Base-by-base conservation (phyloP, 257 asterid genomes). In the Buddleja alternifolia region DNA sequence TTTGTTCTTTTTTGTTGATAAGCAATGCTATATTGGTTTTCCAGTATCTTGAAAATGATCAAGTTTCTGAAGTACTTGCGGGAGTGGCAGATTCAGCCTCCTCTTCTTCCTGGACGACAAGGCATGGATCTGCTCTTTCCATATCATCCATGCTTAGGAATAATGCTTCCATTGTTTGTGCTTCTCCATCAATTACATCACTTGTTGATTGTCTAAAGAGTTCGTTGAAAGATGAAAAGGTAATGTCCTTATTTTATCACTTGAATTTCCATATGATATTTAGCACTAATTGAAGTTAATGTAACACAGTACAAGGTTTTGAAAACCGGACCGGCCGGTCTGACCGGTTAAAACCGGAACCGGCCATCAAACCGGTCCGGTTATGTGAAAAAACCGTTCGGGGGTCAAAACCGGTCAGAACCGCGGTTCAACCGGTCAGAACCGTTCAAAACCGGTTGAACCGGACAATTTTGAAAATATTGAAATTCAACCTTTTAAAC, bases 191-290 rank as follows among this genome's bases (percentile, higher is more conserved):
- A 54, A 75, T 79, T 71, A 32, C 84, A 47, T 52, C 52, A 67
- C 77, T 89, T 15, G 65, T 86, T 52, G 82, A 83, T 66, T 74
- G 88, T 66, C 96, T 94, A 81, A 89, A 83, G 77, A 79, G 68
- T 47, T 72, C 80, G 40, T 75, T 87, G 84, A 89, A 84, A 78
- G 99, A 94, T 79, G 99, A 94, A 68, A 94, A 94, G 97, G 99
- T 94, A 78, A 41, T n/a, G 67, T 15, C 67, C 40, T 50, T 48
- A 4, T 42, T 53, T 44, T 20, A 9, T 56, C 25, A 47, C 71
- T 46, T 55, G 67, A 25, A 54, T 23, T 39, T 71, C 11, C 50
- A 25, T 45, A 14, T 60, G 52, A 41, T 51, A 60, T 66, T 21
- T 53, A 52, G 50, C 69, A 40, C 36, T 10, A 21, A 15, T 46